Percentiles rank a stretch among this genome's conserved stretches.
Evolutionary conservation across 441 rosid species (phyloP).

Genomic region (Euphorbia schlechtendalii): DNA sequence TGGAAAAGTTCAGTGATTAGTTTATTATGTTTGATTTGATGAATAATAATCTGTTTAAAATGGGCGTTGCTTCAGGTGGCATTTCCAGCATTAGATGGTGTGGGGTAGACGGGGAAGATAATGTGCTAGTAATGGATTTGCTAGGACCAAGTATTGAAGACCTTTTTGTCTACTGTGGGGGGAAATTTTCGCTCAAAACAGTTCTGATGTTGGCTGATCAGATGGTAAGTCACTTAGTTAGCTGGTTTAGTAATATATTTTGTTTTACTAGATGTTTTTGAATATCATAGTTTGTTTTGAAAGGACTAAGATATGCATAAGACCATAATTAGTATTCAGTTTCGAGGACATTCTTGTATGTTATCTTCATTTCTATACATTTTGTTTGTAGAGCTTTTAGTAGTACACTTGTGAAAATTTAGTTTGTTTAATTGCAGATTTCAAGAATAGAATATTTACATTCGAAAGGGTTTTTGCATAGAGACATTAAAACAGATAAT

Average conservation of each 20-base stretch:
- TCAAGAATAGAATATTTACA: constrained; percentile 80
- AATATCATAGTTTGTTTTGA: background rate
- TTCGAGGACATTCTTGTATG: background rate
- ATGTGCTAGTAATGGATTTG: constrained; percentile 84
- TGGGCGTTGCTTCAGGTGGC: constrained; percentile 50
- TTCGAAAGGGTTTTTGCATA: constrained; percentile 77
- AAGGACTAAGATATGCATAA: background rate
- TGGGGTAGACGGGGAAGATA: constrained; percentile 86
- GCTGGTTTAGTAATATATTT: background rate
- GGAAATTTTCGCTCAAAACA: constrained; percentile 49
- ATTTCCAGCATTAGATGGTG: constrained; percentile 79
- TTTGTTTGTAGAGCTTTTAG: background rate
- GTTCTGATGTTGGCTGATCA: constrained; percentile 57
- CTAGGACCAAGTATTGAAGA: constrained; percentile 94
- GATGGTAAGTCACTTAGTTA: constrained; percentile 28
- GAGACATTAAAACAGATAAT: constrained; percentile 93
- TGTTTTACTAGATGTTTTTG: background rate
- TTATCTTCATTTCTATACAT: background rate
- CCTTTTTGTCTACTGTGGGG: constrained; percentile 53
- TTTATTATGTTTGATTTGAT: background rate
- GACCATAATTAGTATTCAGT: background rate
- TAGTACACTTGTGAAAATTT: background rate
- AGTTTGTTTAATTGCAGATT: constrained; percentile 33
- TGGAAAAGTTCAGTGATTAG: background rate
- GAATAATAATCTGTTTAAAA: background rate